Evolutionary conservation across 2,329 filamentous ascomycete species (phyloP), one percentile per base, ranked within the genome.

Genomic region (Fusarium humuli): DNA sequence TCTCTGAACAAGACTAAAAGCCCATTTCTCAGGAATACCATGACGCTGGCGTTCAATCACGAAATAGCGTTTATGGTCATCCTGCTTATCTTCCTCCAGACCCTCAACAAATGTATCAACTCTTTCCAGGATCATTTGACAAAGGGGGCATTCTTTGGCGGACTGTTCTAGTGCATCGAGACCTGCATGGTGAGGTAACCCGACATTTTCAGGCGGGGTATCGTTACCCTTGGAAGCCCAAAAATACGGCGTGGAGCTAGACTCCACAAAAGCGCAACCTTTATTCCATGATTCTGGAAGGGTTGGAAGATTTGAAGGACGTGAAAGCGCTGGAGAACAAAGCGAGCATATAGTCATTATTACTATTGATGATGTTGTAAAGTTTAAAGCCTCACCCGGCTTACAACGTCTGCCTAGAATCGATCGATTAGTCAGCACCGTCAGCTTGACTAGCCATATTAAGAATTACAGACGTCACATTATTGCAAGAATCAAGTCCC

Each of bases 1-100:
- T 3, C 67, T 54, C 34, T 50, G 45, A 1, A 58, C 27, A 4
- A 70, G 22, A 12, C 30, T 61, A 5, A 70, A 61, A 1, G 2
- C 29, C 52, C 44, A 70, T 7, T 34, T 25, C 3, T 37, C 37
- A 3, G 64, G 56, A 3, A 57, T 11, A 1, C 56, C 56, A 25
- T 58, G 64, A 5, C 57, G 37, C 8, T 50, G 42, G 3, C 27
- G 14, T 0, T 67, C 59, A 30, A 67, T 5, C 6, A 45, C 22
- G 3, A 34, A 44, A 20, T 61, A 61, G 4, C 7, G 34, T 1
- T 4, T 0, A 7, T 29, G 7, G 10, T 41, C 1, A 10, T 60
- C 41, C 4, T 47, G 4, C n/a, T 57, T 18, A 8, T 18, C 27
- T 4, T 8, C 5, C 9, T 60, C 9, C 3, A 53, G n/a, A 1